Base-by-base conservation (phyloP, 768 basidiomycete genomes). In the Lentinula sp. region DNA sequence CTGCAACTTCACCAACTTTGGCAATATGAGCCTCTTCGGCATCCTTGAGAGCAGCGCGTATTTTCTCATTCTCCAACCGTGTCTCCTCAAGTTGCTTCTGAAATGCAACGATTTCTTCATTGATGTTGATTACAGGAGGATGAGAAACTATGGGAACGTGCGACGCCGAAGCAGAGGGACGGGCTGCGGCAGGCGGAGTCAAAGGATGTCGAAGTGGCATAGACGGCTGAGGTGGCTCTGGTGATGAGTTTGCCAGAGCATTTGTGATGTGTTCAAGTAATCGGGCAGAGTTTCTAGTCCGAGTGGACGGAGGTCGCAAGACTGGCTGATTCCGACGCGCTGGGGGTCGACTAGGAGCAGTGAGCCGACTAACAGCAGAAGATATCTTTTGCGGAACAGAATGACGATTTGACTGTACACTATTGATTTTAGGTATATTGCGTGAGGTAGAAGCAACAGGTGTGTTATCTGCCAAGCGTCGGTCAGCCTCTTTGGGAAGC, bases 1-100 rank as follows among this genome's bases (percentile, higher is more conserved):
- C 82, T 15, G 78, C 78, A 5, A 87, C 87, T 73, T 92, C 89
- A 5, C 90, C 90, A 34, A 88, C 84, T 67, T 85, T 89, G 35
- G 76, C 71, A 43, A 83, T 75, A 62, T 79, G 84, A 7, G 74
- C 76, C 51, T 84, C 79, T 52, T 75, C 69, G 3, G 83, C 83
- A 42, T 76, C 75, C 62, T 79, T 74, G 51, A 85, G 69, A 1
- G 77, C 76, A 28, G 69, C 62, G 59, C 79, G 78, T 18, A 82
- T 74, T 61, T 75, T 73, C 42, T 73, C 68, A 65, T 88, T 83
- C 63, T 80, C 75, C 23, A 28, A n/a, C 7, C 55, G 55, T 18
- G 43, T 49, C 23, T 52, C 37, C 50, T 60, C 49, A 3, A 68
- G 76, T 72, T 42, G 74, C 75, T 62, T 88, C 73, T 86, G 89